These are phyloP conservation scores for Colletotrichum sp. DNA, from an alignment of 2,329 filamentous ascomycete genomes.

Conservation along the genomic window DNA sequence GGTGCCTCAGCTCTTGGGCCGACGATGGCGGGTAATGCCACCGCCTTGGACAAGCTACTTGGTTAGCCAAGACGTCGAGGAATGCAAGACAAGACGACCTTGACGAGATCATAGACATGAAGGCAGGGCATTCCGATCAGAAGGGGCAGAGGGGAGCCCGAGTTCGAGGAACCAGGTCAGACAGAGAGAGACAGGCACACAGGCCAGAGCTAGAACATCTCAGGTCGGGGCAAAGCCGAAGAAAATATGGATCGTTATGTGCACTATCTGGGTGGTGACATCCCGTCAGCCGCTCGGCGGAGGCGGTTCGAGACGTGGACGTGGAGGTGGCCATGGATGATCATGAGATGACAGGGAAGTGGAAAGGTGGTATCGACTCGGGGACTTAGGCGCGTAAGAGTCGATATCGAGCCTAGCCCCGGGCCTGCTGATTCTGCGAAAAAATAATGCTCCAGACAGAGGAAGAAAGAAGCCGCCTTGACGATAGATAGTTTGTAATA, in stretches of 20 bases:
- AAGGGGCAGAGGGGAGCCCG: neutral
- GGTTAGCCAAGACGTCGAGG: neutral
- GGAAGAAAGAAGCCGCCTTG: neutral
- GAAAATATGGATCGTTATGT: neutral
- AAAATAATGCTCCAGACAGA: neutral
- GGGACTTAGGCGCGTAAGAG: neutral
- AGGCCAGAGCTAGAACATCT: neutral
- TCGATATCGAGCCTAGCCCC: neutral
- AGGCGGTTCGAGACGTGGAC: neutral
- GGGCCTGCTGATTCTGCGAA: neutral
- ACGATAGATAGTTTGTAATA: neutral
- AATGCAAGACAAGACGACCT: conserved; percentile 7
- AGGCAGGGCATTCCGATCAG: conserved; percentile 17
- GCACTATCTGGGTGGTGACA: neutral
- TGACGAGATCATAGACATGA: conserved; percentile 5
- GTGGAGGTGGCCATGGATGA: neutral
- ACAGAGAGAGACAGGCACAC: neutral
- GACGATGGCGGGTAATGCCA: neutral
- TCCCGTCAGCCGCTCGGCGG: neutral
- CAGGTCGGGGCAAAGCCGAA: neutral
- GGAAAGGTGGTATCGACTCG: neutral
- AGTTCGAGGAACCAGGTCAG: neutral
- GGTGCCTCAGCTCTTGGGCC: neutral
- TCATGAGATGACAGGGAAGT: neutral
- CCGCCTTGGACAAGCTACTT: neutral